A percentile compares a stretch with the other conserved stretches of the same genome.
Evolutionary conservation across 2,329 filamentous ascomycete genomes (phyloP).

Genomic region (Mycosphaerella sp.): DNA sequence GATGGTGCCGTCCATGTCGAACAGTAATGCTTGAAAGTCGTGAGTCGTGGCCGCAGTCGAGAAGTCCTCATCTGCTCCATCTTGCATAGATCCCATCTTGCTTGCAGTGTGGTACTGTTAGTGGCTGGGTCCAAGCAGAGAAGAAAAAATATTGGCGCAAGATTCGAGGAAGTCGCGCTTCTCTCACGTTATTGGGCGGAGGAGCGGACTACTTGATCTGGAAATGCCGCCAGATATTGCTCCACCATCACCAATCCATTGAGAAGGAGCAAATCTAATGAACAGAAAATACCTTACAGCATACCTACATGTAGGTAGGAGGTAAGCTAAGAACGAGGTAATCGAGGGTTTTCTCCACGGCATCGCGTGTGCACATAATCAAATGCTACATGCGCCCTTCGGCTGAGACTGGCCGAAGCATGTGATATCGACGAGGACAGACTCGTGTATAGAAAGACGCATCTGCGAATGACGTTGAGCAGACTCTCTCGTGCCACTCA

Average conservation of each 20-base stretch:
- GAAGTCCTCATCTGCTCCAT: constrained; percentile 30
- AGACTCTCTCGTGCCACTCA: not conserved
- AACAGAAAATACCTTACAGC: not conserved
- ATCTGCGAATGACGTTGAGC: not conserved
- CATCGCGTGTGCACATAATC: not conserved
- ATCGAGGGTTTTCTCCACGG: too few species aligned
- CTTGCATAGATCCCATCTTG: not conserved
- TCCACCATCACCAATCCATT: not conserved
- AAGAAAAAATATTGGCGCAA: not conserved
- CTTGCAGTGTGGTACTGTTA: not conserved
- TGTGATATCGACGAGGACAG: not conserved
- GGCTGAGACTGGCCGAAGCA: not conserved
- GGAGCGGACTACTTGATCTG: too few species aligned
- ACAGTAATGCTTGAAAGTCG: constrained; percentile 47
- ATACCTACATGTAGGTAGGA: not conserved
- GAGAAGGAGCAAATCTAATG: not conserved
- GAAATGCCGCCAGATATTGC: too few species aligned
- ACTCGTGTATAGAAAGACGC: not conserved
- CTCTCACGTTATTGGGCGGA: too few species aligned
- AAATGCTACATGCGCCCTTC: not conserved
- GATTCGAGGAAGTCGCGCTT: too few species aligned
- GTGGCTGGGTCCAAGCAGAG: not conserved
- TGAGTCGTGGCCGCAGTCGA: constrained; percentile 38
- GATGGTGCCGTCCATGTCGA: constrained; percentile 78
- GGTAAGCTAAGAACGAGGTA: too few species aligned